Evolutionary conservation across 768 basidiomycete genomes (phyloP), one percentile per base, ranked within the genome.

Genomic region (Coprinopsis sp.): DNA sequence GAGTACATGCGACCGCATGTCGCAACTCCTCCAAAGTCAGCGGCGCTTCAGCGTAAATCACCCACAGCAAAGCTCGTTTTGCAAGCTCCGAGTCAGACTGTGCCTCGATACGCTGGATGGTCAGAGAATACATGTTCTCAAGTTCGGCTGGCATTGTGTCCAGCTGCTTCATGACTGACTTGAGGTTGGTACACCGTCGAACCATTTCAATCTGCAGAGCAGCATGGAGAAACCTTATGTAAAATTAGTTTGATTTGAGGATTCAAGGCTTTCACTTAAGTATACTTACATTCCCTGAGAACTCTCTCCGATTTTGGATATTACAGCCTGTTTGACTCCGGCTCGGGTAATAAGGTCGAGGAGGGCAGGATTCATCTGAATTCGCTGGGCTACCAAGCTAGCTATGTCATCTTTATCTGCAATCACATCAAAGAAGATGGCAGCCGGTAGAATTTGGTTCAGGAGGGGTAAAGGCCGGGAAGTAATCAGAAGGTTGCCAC

Each of bases 191-290:
- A 16, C 45, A 37, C 4, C 23, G n/a, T 25, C 22, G 34, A 18
- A 46, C 11, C 5, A 27, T 19, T 16, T 46, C 45, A 1, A 46
- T 7, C 22, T 46, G 45, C 5, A 46, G 36, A 10, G 23, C n/a
- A 18, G 45, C 45, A 6, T 16, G 34, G 16, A 46, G 36, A 28
- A 46, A 46, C 45, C 45, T 46, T 27, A 13, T 4, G 29, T 19
- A 27, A 16, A 11, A n/a, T 22, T n/a, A 18, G 36, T 1, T 36
- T 42, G 4, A 42, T 8, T 8, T 13, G 34, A 29, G 6, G 3
- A 37, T 11, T 2, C 28, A 11, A 3, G 11, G n/a, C 16, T n/a
- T 6, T 4, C 21, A 7, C 19, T n/a, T n/a, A 22, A 14, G 6
- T 8, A 14, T 22, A 33, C 45, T 3, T 31, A 46, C 45, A 46